Evolutionary conservation across 169 alveolate species (phyloP).

Genomic region (Plasmodium chabaudi): DNA sequence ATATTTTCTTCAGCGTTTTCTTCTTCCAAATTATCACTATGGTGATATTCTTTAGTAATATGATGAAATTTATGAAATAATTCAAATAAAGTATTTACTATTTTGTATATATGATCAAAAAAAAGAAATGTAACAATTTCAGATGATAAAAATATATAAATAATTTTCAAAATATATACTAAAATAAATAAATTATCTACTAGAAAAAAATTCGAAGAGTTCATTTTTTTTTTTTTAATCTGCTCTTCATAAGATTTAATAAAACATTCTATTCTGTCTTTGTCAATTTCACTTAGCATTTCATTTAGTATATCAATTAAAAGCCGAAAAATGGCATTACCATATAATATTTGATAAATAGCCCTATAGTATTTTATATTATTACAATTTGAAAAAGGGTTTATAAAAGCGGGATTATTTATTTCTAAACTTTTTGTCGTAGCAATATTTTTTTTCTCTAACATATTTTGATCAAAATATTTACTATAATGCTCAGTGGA

Average conservation of each 20-base stretch:
- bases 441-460: neutral
- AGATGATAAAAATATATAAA: constrained; percentile 38
- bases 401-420: constrained; percentile 6
- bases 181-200: constrained; percentile 75
- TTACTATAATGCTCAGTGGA: constrained; percentile 5
- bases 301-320: constrained; percentile 48
- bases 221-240: constrained; percentile 60
- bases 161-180: constrained; percentile 42
- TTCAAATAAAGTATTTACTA: constrained; percentile 35
- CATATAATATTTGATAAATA: constrained; percentile 27
- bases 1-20: neutral
- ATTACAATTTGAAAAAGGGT: neutral
- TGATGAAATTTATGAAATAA: constrained; percentile 41
- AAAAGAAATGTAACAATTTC: constrained; percentile 50
- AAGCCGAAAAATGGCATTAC: constrained; percentile 25
- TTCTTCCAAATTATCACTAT: constrained; percentile 9
- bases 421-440: neutral
- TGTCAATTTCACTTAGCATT: constrained; percentile 51
- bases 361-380: neutral
- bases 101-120: constrained; percentile 53
- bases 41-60: neutral
- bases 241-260: constrained; percentile 73
- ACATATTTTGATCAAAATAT: neutral
- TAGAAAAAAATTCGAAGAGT: constrained; percentile 37
- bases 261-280: constrained; percentile 43